A percentile compares a stretch with the other conserved stretches of the same genome.
phyloP scores from a whole-genome alignment of 2,329 filamentous ascomycete species.

The Scytalidium sp. region DNA sequence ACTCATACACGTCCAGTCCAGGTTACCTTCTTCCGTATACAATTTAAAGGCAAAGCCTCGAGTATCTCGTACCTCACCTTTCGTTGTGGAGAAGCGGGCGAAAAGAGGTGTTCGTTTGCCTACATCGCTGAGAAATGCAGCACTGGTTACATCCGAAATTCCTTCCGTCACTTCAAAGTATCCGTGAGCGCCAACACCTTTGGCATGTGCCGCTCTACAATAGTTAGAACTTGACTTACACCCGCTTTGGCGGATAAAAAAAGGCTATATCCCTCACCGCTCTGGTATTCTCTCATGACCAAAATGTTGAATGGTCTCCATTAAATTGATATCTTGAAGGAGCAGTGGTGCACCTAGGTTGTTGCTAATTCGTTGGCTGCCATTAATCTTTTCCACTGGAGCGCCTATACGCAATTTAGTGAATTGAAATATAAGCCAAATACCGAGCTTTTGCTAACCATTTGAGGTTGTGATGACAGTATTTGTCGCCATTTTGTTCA shows the following conservation, averaged over 20 bases:
- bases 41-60: conserved; percentile 48
- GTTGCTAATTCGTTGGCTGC: too few relatives aligned
- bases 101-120: conserved; percentile 66
- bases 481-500: too few relatives aligned
- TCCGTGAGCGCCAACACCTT: conserved; percentile 36
- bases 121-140: conserved; percentile 47
- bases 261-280: background rate
- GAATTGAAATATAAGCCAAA: too few relatives aligned
- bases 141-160: conserved; percentile 7
- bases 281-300: conserved; percentile 8
- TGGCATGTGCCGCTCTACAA: conserved; percentile 53
- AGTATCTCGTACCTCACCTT: conserved; percentile 39
- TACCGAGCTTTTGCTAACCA: too few relatives aligned
- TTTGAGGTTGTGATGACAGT: too few relatives aligned
- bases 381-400: too few relatives aligned
- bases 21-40: conserved; percentile 48
- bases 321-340: too few relatives aligned
- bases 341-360: too few relatives aligned
- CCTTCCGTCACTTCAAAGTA: conserved; percentile 12
- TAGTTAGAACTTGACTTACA: background rate
- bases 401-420: too few relatives aligned
- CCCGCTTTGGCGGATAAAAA: background rate
- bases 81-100: conserved; percentile 54
- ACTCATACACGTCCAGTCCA: conserved; percentile 34
- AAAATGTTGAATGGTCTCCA: too few relatives aligned